A percentile compares a stretch with the other conserved stretches of the same genome.
phyloP scores from a whole-genome alignment of 2,329 filamentous ascomycete species.

The Penicillium sclerotiorum region DNA sequence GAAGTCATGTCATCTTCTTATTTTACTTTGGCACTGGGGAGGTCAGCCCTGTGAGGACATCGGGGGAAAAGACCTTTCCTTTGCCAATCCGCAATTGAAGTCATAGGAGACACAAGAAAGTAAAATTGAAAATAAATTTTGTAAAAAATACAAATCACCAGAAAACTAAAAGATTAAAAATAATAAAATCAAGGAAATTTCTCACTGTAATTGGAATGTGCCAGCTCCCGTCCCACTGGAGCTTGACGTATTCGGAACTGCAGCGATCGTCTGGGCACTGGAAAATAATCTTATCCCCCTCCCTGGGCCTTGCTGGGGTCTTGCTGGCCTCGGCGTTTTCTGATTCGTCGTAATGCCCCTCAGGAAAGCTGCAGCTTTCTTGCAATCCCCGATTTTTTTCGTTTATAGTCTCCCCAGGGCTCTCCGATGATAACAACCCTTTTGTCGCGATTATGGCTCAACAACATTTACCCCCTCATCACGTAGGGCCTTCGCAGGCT shows the following conservation, averaged over 20 bases:
- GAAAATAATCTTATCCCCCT: constrained; percentile 17
- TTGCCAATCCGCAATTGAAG: background rate
- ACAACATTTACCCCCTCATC: constrained; percentile 17
- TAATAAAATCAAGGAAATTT: background rate
- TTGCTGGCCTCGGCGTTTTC: constrained; percentile 1
- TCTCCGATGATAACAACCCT: background rate
- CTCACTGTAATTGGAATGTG: constrained; percentile 11
- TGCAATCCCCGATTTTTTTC: background rate
- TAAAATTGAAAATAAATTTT: background rate
- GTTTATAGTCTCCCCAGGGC: constrained; percentile 16
- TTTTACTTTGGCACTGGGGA: too few species aligned
- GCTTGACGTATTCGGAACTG: constrained; percentile 24
- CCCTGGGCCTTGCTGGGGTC: constrained; percentile 6
- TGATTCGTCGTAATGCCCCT: constrained; percentile 18
- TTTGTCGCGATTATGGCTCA: constrained; percentile 20
- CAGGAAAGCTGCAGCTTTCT: constrained; percentile 4
- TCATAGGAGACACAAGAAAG: background rate
- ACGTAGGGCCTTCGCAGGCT: constrained; percentile 21
- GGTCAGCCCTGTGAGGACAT: constrained; percentile 1
- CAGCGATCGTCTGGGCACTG: constrained; percentile 20
- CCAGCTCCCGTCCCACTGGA: constrained; percentile 11
- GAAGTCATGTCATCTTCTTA: too few species aligned
- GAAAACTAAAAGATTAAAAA: background rate
- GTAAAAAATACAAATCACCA: background rate
- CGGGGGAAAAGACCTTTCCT: background rate